Evolutionary conservation across 129 eudicot genomes (phyloP), one percentile per base, ranked within the genome.

Genomic region (Ambrosia artemisiifolia): DNA sequence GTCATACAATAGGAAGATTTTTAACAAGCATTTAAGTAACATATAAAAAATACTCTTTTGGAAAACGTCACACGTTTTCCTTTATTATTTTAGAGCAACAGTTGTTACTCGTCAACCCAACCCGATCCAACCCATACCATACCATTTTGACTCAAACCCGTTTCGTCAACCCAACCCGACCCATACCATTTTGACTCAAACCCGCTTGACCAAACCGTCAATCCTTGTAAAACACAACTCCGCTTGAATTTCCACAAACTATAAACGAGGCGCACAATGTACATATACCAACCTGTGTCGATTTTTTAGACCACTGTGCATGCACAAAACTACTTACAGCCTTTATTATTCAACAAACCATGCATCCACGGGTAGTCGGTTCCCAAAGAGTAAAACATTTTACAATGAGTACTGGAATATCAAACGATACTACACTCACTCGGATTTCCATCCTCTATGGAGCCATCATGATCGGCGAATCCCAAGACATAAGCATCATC

Each of bases 391-490:
- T 59, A 59, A 17, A 56, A 55, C 61, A 30, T 40, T 36, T 30
- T 70, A 77, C 16, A 69, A 34, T 69, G 17, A 49, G 64, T 60
- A 36, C 16, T 47, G 14, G 12, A 38, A 50, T 28, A 61, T 43
- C 16, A 78, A 53, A 54, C 77, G 36, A 88, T 70, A 72, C 71
- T 88, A 81, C 97, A 92, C 30, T 92, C 96, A 10, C 18, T 60
- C 42, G 65, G 32, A 68, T 84, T 73, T 67, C 82, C 88, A 18
- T 85, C 96, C 35, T 92, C 97, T 0, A 75, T 14, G 32, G 81
- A 80, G n/a, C 32, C 79, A 61, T 88, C 89, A 24, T 11, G 34
- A 32, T 12, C 65, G 42, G 19, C 65, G 6, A 60, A 32, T 4
- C 65, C 42, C 40, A 60, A 32, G 4, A 60, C 67, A 50, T 76